Percentiles rank a stretch among this genome's conserved stretches.
Conservation (phyloP, 176 grass and related monocot species). For the Metroxylon sagu region DNA sequence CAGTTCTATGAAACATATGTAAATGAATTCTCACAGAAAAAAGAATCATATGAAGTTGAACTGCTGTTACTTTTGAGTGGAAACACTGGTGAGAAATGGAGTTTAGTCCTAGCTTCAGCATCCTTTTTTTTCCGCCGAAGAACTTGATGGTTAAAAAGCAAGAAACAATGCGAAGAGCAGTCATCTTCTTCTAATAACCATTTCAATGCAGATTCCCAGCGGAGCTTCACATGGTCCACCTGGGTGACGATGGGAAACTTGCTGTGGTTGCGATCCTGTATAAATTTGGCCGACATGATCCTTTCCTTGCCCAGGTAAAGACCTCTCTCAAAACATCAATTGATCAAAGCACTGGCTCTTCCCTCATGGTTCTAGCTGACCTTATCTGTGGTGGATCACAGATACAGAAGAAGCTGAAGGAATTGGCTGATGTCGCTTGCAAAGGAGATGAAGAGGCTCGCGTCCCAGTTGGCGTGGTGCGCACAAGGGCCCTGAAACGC, state of each 20-base stretch:
- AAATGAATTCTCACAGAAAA: no score
- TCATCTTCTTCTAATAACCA: no score
- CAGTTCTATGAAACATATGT: no score
- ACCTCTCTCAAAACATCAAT: no score
- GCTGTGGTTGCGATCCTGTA: constrained; percentile 52
- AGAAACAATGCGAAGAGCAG: no score
- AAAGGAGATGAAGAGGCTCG: constrained; percentile 31
- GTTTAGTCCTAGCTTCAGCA: no score
- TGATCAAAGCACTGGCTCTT: no score
- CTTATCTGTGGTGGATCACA: constrained; percentile 12
- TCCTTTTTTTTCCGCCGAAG: no score
- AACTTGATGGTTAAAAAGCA: no score
- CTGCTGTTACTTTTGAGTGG: no score
- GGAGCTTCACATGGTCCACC: constrained; percentile 85
- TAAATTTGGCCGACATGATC: constrained; percentile 38
- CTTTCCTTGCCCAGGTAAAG: constrained; percentile 56
- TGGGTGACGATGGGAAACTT: constrained; percentile 37
- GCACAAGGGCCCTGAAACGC: constrained; percentile 27
- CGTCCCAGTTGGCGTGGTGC: constrained; percentile 32
- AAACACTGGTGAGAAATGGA: no score
- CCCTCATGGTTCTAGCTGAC: neutral
- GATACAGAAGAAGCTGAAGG: constrained; percentile 46
- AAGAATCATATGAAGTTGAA: no score
- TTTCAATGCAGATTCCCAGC: constrained; percentile 33
- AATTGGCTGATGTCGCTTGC: constrained; percentile 28